Conservation (phyloP, 257 asterid genomes). For the Solanum chiquidenum region DNA sequence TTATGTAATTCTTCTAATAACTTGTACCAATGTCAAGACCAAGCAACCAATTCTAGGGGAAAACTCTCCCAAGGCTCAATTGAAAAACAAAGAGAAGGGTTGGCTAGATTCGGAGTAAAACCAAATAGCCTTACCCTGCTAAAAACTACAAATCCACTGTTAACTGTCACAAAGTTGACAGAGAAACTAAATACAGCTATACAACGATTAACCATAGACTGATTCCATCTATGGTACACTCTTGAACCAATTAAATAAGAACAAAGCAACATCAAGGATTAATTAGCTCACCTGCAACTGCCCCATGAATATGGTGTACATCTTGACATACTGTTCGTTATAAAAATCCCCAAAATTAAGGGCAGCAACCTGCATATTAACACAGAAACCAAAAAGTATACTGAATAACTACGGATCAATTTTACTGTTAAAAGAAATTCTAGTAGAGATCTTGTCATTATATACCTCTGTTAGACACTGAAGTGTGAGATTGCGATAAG, state of each 20-base stretch:
- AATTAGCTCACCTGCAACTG: slow-evolving; percentile 69
- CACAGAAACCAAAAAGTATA: not conserved
- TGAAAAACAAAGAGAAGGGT: not conserved
- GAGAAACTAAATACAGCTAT: not conserved
- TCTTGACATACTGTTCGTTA: slow-evolving; percentile 60
- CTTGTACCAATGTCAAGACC: not conserved
- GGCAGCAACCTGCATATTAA: slow-evolving; percentile 69
- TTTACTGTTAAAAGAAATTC: not conserved
- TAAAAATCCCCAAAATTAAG: slow-evolving; percentile 86
- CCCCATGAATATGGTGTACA: slow-evolving; percentile 68
- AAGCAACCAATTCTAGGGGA: not conserved
- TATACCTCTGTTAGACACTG: slow-evolving; percentile 94
- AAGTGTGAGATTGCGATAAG: slow-evolving; percentile 85
- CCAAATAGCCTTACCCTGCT: not conserved
- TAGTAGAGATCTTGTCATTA: not conserved
- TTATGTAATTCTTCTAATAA: not conserved
- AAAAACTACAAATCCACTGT: not conserved
- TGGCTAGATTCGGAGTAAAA: not conserved
- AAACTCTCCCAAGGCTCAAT: not conserved
- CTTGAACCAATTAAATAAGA: not conserved
- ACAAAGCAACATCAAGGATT: not conserved
- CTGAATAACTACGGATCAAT: not conserved
- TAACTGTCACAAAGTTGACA: not conserved
- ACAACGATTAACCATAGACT: not conserved
- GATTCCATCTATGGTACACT: not conserved